Percentiles rank a stretch among this genome's conserved stretches.
Evolutionary conservation across 495 filamentous ascomycete species (phyloP).

Genomic region (Apiosordaria backusii): DNA sequence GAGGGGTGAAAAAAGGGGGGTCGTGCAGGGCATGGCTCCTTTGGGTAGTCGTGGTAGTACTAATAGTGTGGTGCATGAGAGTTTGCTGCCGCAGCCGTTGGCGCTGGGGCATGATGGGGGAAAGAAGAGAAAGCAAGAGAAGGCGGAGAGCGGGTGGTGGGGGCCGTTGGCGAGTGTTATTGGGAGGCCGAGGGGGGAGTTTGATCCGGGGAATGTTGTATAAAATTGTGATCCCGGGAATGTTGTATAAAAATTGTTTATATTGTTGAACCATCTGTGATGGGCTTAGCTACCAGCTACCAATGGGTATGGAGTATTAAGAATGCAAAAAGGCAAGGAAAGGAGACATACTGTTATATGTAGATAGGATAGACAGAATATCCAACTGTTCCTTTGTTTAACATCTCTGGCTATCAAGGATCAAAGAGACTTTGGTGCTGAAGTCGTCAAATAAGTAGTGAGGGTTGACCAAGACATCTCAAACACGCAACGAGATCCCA

Average conservation of each 20-base stretch:
- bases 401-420: neutral
- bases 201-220: constrained; percentile 8
- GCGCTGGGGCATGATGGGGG: neutral
- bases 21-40: constrained; percentile 1
- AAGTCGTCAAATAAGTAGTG: constrained; percentile 37
- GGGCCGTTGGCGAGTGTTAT: constrained; percentile 17
- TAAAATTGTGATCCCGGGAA: neutral
- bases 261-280: neutral
- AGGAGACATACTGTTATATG: neutral
- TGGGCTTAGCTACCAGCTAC: neutral
- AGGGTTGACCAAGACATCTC: constrained; percentile 32
- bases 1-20: too few relatives aligned
- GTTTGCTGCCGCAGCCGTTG: constrained; percentile 6
- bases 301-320: neutral
- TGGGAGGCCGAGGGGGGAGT: constrained; percentile 5
- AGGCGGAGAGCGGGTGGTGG: constrained; percentile 35
- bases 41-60: neutral
- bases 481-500: constrained; percentile 44
- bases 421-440: too few relatives aligned
- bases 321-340: neutral
- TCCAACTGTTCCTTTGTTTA: neutral
- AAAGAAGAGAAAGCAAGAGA: neutral
- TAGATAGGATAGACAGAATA: neutral
- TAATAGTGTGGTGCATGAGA: neutral
- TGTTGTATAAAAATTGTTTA: neutral